These are phyloP conservation scores for Ramaria sp. DNA, from an alignment of 768 basidiomycete species.

Conservation along the genomic window DNA sequence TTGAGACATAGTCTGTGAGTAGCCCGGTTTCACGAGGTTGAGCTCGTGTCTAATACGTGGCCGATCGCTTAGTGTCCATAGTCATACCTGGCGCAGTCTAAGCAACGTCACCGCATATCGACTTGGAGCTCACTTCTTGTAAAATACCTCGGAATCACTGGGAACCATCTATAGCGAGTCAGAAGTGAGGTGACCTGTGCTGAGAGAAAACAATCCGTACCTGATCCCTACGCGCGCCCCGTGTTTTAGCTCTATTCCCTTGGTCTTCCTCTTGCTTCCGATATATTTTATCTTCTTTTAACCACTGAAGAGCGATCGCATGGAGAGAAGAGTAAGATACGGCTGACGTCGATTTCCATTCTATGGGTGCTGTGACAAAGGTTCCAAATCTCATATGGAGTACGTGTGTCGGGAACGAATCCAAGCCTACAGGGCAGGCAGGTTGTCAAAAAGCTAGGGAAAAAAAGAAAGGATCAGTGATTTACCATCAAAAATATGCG, in stretches of 20 bases:
- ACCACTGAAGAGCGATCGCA: slow-evolving; percentile 72
- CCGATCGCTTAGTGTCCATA: background rate
- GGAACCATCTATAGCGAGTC: slow-evolving; percentile 38
- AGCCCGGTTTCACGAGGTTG: background rate
- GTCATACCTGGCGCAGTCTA: background rate
- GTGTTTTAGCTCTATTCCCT: slow-evolving; percentile 37
- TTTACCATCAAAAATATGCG: slow-evolving; percentile 84
- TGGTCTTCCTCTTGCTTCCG: slow-evolving; percentile 47
- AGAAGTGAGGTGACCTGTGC: slow-evolving; percentile 8
- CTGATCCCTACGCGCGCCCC: slow-evolving; percentile 50
- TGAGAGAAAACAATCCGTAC: slow-evolving; percentile 22
- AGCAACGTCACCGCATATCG: background rate
- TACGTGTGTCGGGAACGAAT: slow-evolving; percentile 87
- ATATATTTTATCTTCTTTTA: slow-evolving; percentile 69
- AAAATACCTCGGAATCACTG: slow-evolving; percentile 76
- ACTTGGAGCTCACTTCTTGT: slow-evolving; percentile 51
- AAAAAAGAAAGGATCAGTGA: background rate
- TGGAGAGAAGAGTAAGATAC: slow-evolving; percentile 39
- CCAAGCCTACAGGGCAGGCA: slow-evolving; percentile 32
- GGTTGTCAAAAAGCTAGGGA: background rate
- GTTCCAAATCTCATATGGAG: slow-evolving; percentile 83
- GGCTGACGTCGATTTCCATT: slow-evolving; percentile 49
- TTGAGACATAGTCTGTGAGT: background rate
- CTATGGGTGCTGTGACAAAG: slow-evolving; percentile 52
- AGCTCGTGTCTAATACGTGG: background rate